Evolutionary conservation across 352 stramenopile species (phyloP).

Genomic region (Blastocystis sp.): DNA sequence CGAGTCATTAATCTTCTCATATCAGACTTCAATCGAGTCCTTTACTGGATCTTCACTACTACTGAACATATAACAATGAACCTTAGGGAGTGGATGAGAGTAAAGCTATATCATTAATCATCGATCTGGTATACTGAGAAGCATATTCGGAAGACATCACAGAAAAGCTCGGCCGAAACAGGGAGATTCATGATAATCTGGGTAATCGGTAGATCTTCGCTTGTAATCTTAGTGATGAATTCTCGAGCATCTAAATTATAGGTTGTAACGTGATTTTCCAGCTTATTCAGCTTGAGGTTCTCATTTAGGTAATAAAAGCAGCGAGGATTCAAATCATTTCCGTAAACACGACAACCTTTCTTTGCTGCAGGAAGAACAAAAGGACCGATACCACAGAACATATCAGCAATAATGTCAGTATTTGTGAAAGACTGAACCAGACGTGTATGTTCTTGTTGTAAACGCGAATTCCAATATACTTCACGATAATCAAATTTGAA

Average conservation of each 20-base stretch:
- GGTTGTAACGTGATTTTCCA: conserved; percentile 72
- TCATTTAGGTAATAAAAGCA: conserved; percentile 78
- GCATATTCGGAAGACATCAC: conserved; percentile 47
- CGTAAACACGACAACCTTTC: conserved; percentile 77
- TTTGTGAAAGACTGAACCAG: conserved; percentile 75
- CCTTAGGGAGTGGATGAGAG: conserved; percentile 30
- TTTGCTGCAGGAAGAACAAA: conserved; percentile 82
- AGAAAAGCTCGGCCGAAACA: conserved; percentile 80
- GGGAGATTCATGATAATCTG: conserved; percentile 84
- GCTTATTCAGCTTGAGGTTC: conserved; percentile 77
- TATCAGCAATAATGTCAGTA: conserved; percentile 78
- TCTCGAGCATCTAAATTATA: conserved; percentile 81
- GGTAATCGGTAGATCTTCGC: conserved; percentile 77
- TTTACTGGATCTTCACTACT: conserved; percentile 73
- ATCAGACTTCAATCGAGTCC: conserved; percentile 76
- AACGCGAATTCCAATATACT: conserved; percentile 84
- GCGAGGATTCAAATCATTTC: conserved; percentile 83
- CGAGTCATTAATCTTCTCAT: conserved; percentile 10
- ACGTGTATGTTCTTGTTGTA: conserved; percentile 82
- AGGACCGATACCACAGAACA: conserved; percentile 85
- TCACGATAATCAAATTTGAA: conserved; percentile 84
- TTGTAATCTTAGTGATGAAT: conserved; percentile 76
- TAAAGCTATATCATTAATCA: conserved; percentile 24
- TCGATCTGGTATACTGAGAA: not conserved
- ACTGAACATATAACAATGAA: conserved; percentile 68